Conservation (phyloP, 2,329 filamentous ascomycete genomes). For the Hymenoscyphus linearis region DNA sequence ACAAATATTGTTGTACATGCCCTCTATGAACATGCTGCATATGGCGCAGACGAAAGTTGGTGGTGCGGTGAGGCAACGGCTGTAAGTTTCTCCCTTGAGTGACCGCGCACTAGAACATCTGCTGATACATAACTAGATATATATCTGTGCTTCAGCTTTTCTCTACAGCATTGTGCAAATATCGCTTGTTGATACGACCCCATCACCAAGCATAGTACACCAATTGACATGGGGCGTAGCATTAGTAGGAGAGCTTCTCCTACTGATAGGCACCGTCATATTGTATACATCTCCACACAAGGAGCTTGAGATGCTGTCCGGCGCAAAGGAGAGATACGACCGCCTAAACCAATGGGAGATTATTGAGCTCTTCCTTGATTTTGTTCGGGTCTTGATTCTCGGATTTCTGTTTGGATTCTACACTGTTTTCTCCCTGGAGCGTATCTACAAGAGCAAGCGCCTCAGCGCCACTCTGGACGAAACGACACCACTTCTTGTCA, state of each 20-base stretch:
- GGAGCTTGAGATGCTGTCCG: slow-evolving; percentile 41
- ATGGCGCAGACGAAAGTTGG: slow-evolving; percentile 52
- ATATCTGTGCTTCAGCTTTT: slow-evolving; percentile 78
- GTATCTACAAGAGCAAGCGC: slow-evolving; percentile 19
- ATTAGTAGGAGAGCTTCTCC: slow-evolving; percentile 64
- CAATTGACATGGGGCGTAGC: slow-evolving; percentile 73
- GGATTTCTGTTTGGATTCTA: slow-evolving; percentile 51
- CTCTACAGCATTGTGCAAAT: slow-evolving; percentile 82
- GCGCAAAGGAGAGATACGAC: slow-evolving; percentile 36
- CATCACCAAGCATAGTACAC: slow-evolving; percentile 76
- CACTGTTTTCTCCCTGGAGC: slow-evolving; percentile 41
- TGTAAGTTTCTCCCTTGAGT: slow-evolving; percentile 46
- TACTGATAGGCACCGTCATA: slow-evolving; percentile 63
- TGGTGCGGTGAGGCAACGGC: slow-evolving; percentile 77
- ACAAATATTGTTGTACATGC: slow-evolving; percentile 70
- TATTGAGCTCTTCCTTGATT: slow-evolving; percentile 60
- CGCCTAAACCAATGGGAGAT: slow-evolving; percentile 50
- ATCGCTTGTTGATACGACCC: slow-evolving; percentile 76
- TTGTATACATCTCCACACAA: slow-evolving; percentile 65
- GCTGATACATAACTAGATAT: slow-evolving; percentile 55
- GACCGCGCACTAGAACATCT: slow-evolving; percentile 13
- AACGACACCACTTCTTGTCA: slow-evolving; percentile 55
- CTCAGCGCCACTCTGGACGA: slow-evolving; percentile 39
- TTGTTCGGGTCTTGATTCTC: slow-evolving; percentile 64
- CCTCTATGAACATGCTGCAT: slow-evolving; percentile 47